Base-by-base conservation (phyloP, 2,329 filamentous ascomycete genomes). In the Biscogniauxia marginata region DNA sequence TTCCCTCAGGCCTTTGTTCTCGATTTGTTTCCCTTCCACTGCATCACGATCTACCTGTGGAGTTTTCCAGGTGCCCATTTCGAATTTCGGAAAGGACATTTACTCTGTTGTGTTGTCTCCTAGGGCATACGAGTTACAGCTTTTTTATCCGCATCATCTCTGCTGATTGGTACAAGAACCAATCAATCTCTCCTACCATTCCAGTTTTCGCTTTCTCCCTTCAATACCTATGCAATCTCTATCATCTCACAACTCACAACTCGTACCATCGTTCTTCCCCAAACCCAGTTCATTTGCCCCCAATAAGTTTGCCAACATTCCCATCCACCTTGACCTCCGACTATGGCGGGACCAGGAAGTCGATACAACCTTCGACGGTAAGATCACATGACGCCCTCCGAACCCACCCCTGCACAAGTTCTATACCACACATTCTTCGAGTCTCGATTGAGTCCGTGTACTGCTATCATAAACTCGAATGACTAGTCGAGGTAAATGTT, bases 341-440 rank as follows among this genome's bases (percentile, higher is more conserved):
- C 18, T 8, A 50, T 50, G 48, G 48, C n/a, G 18, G 25, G 30
- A 20, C 23, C 25, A 16, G 11, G 7, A 22, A 7, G 7, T 7
- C 48, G 48, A 24, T 50, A 50, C 20, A 21, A 21, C n/a, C 23
- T 50, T n/a, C 47, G 47, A 11, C 48, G 48, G 48, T 50, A 50
- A 50, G 48, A 22, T 50, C 22, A 22, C 30, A 43, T 49, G 48
- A 16, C 22, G 39, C 20, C 13, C 22, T 22, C 11, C 23, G 4
- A 25, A 7, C 46, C 7, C 23, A 21, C 21, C 4, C 8, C 46
- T 21, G 8, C 18, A 23, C 46, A 21, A 47, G 13, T 47, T 22
- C 6, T 23, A n/a, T 47, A 21, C 8, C 46, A 49, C 16, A 23
- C n/a, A 13, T 18, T 9, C 8, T 24, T 19, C 23, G 16, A 23